Evolutionary conservation across 1,284 basidiomycete genomes (phyloP).

Genomic region (Golubevia pallescens): DNA sequence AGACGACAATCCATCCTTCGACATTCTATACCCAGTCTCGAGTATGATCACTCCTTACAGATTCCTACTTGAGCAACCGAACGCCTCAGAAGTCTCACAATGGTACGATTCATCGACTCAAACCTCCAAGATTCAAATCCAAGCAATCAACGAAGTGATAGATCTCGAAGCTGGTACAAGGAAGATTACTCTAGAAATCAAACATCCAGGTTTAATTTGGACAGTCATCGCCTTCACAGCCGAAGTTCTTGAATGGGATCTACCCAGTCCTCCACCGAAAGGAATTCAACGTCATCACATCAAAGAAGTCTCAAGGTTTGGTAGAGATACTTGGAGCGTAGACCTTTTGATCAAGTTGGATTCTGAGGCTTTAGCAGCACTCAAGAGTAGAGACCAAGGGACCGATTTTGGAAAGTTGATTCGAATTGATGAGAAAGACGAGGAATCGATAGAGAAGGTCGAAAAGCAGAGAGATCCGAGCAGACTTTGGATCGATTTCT

Average conservation of each 20-base stretch:
- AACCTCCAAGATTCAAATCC: slow-evolving; percentile 18
- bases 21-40: slow-evolving; percentile 55
- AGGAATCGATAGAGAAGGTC: slow-evolving; percentile 3
- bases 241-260: slow-evolving; percentile 57
- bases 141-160: slow-evolving; percentile 33
- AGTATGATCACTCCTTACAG: slow-evolving; percentile 54
- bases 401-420: slow-evolving; percentile 8
- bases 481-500: slow-evolving; percentile 21
- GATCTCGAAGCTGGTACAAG: slow-evolving; percentile 40
- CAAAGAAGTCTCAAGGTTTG: slow-evolving; percentile 55
- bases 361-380: slow-evolving; percentile 10
- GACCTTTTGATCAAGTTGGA: slow-evolving; percentile 33
- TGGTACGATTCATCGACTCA: slow-evolving; percentile 25
- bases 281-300: slow-evolving; percentile 56
- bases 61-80: slow-evolving; percentile 33
- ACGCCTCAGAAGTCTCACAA: slow-evolving; percentile 7
- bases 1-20: background rate
- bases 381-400: slow-evolving; percentile 2
- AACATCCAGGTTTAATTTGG: slow-evolving; percentile 56
- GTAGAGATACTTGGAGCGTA: slow-evolving; percentile 40
- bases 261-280: slow-evolving; percentile 21
- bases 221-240: slow-evolving; percentile 56
- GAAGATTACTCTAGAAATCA: slow-evolving; percentile 36
- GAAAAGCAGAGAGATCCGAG: slow-evolving; percentile 8
- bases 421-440: slow-evolving; percentile 1